Base-by-base conservation (phyloP, 2,329 filamentous ascomycete genomes). In the Tolypocladium guangdongense region DNA sequence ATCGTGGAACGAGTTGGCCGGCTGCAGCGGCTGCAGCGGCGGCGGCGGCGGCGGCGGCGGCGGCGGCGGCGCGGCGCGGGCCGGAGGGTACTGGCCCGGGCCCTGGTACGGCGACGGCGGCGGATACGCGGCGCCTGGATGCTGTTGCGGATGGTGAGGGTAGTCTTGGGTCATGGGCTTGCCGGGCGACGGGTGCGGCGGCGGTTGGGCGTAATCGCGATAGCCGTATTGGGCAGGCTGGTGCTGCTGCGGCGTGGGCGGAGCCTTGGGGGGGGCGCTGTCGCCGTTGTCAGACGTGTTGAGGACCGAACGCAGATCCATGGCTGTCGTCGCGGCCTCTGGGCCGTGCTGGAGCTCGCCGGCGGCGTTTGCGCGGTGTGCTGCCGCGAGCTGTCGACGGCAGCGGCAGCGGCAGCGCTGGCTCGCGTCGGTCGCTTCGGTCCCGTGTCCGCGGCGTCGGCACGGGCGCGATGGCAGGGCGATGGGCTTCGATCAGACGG, bases 281-380 rank as follows among this genome's bases (percentile, higher is more conserved):
- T 70, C 74, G 59, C 69, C 74, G 54, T 68, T 68, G 56, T 78
- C 78, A 37, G 75, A 72, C 24, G 73, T 70, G 64, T 82, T 83
- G 49, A 83, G 67, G 61, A 83, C 77, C 18, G 73, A 74, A 57
- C 71, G 68, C 54, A 81, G 71, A 70, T 81, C 77, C 78, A 81
- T 75, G 52, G 54, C 27, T 63, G 57, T 20, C 35, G 10, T 47
- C 14, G 22, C 7, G 41, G 41, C 41, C 24, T 16, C 24, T 10
- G 14, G 24, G 3, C 41, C 41, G 41, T 45, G 43, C 32, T 46
- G 24, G 43, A 32, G 27, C 43, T 24, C 20, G 41, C 5, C 32
- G 43, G 41, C 7, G 14, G 41, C 27, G 22, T 45, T 6, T 30
- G 18, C 27, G 43, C 27, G 32, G 8, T 18, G 14, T 24, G 18